Evolutionary conservation across 805 yeast species (phyloP).

Genomic region (Saccharomycopsis sp.): DNA sequence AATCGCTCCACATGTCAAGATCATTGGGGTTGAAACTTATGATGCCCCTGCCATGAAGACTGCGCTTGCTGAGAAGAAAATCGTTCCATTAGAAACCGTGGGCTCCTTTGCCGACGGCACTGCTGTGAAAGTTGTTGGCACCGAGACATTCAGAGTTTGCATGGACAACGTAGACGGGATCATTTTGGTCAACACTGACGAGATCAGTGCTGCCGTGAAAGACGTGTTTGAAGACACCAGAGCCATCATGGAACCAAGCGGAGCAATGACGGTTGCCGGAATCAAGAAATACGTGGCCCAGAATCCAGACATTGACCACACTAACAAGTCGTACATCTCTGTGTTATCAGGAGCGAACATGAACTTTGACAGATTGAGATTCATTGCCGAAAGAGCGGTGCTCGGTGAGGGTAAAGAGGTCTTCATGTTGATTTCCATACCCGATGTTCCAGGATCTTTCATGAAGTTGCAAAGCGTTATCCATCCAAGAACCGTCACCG

Average conservation of each 20-base stretch:
- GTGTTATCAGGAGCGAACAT: constrained; percentile 93
- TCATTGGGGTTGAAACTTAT: constrained; percentile 91
- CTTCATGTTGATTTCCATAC: constrained; percentile 80
- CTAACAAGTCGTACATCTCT: constrained; percentile 66
- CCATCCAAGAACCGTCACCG: constrained; percentile 86
- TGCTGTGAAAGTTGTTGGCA: constrained; percentile 84
- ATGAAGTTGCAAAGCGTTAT: constrained; percentile 64
- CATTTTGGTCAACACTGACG: constrained; percentile 80
- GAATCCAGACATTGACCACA: constrained; percentile 65
- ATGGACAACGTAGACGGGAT: constrained; percentile 80
- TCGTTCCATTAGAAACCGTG: constrained; percentile 55
- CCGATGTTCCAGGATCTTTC: constrained; percentile 90
- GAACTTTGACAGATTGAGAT: constrained; percentile 94
- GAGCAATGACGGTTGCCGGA: constrained; percentile 95
- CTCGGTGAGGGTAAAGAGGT: constrained; percentile 98
- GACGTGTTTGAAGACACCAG: constrained; percentile 96
- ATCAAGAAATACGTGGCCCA: constrained; percentile 66
- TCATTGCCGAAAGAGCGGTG: constrained; percentile 94
- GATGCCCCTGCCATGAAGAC: constrained; percentile 91
- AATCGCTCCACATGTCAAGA: constrained; percentile 93
- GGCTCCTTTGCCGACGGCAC: constrained; percentile 99
- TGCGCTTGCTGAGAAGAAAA: constrained; percentile 48
- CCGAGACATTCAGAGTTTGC: constrained; percentile 81
- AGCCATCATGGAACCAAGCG: constrained; percentile 91
- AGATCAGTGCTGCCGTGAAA: constrained; percentile 92